Conservation (phyloP, 2,329 filamentous ascomycete species). For the Bipolaris zeicola region DNA sequence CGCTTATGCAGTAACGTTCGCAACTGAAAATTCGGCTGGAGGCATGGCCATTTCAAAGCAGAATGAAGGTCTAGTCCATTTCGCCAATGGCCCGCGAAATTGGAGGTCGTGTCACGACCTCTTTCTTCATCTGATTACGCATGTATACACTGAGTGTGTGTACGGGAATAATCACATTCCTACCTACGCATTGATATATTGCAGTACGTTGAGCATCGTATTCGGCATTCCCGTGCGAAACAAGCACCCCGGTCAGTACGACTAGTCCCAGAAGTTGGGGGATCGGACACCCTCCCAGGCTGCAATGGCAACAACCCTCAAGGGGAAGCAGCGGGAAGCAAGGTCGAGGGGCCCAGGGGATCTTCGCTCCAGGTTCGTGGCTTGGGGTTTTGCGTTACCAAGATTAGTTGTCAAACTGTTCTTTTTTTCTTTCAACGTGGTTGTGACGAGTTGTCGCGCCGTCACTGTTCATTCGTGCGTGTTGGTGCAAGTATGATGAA, state of each 20-base stretch:
- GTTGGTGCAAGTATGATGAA: conserved; percentile 1
- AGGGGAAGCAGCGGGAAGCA: conserved; percentile 44
- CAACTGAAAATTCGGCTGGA: conserved; percentile 42
- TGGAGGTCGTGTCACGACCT: conserved; percentile 28
- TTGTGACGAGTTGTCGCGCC: conserved; percentile 5
- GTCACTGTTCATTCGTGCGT: conserved; percentile 1
- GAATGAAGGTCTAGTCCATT: conserved; percentile 17
- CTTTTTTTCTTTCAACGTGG: conserved; percentile 3
- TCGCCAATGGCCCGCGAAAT: conserved; percentile 25
- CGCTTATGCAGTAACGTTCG: conserved; percentile 50
- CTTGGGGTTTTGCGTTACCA: conserved; percentile 17
- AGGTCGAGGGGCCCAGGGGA: conserved; percentile 47
- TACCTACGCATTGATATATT: neutral
- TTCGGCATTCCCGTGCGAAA: conserved; percentile 18
- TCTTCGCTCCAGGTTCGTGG: conserved; percentile 33
- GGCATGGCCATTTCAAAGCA: conserved; percentile 43
- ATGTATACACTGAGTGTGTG: neutral
- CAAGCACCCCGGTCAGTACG: conserved; percentile 9
- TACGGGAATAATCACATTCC: neutral
- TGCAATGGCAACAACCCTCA: conserved; percentile 34
- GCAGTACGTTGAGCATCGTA: conserved; percentile 20
- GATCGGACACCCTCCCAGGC: conserved; percentile 31
- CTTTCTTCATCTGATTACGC: conserved; percentile 16
- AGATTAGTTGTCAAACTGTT: neutral
- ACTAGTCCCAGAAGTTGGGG: conserved; percentile 5